Conservation (phyloP, 2,329 filamentous ascomycete genomes). For the Onygenales sp. region DNA sequence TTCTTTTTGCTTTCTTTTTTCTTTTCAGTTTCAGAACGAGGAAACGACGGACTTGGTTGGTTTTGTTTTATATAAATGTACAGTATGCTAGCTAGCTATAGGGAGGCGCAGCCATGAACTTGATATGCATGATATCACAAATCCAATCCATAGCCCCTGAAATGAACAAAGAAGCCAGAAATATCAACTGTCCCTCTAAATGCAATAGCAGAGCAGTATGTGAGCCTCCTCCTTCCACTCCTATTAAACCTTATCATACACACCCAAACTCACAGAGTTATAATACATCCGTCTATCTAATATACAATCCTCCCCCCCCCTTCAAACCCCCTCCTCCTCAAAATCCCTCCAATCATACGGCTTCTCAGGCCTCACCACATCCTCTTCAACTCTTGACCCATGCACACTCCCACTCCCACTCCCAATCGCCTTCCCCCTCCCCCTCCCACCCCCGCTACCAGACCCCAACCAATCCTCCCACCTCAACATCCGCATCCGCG, state of each 20-base stretch:
- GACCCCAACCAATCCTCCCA: conserved; percentile 30
- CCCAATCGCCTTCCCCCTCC: conserved; percentile 16
- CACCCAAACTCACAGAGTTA: not conserved
- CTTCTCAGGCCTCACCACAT: not conserved
- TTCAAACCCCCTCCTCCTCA: not conserved
- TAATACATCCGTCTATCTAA: not conserved
- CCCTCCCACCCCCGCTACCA: conserved; percentile 15
- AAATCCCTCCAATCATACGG: conserved; percentile 1
- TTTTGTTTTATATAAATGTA: not conserved
- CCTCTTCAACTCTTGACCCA: conserved; percentile 9
- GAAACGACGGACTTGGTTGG: not conserved
- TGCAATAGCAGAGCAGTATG: too few relatives aligned
- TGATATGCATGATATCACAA: too few relatives aligned
- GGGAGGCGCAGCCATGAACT: too few relatives aligned
- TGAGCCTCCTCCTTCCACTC: too few relatives aligned
- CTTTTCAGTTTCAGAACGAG: too few relatives aligned
- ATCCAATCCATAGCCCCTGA: too few relatives aligned
- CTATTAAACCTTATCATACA: too few relatives aligned
- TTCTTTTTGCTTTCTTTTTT: not conserved
- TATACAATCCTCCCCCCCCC: not conserved
- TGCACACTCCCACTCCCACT: conserved; percentile 20
- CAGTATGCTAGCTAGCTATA: not conserved
- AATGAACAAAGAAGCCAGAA: too few relatives aligned
- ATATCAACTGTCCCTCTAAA: too few relatives aligned
- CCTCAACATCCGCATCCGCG: conserved; percentile 32